Base-by-base conservation (phyloP, 805 yeast genomes). In the Candida gorgasii region DNA sequence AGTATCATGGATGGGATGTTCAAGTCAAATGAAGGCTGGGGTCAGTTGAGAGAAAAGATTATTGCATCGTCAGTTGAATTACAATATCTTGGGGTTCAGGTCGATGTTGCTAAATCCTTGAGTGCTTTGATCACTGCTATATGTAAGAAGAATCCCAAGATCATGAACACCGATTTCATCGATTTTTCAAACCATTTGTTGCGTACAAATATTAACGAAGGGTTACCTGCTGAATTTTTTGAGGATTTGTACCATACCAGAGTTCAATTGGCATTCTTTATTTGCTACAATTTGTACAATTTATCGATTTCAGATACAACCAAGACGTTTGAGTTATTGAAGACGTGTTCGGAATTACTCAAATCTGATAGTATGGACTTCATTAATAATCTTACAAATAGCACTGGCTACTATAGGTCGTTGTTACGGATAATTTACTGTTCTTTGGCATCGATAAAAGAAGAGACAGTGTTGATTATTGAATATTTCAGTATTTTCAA, bases 41-140 rank as follows among this genome's bases (percentile, higher is more conserved):
- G 49, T 2, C 72, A 73, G 1, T 61, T 77, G 26, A 70, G 81
- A 44, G 65, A 69, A 3, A 76, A 75, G 29, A 72, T 88, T 4
- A 60, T 76, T 2, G 68, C 73, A 1, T 80, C 85, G 1, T 82
- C 89, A 46, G 60, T 81, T 33, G 82, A 83, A 52, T 55, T 80
- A 37, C 88, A 88, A 47, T 74, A 72, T 51, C 73, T 80, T 6
- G 73, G 80, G 30, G 75, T 90, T 1, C 95, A 89, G 53, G 69
- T 82, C 12, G 68, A 78, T 3, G 76, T 86, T 15, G 84, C 88
- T 3, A 84, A 83, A 52, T 76, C 95, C 0, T 80, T 87, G 76
- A 89, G 92, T 38, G 89, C 93, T 1, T 66, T 89, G 24, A 48
- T 88, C 16, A 81, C 92, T 0, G 78, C 92, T 0, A 82, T 67